phyloP scores from a whole-genome alignment of 257 asterid genomes.

The Osmanthus fragrans region DNA sequence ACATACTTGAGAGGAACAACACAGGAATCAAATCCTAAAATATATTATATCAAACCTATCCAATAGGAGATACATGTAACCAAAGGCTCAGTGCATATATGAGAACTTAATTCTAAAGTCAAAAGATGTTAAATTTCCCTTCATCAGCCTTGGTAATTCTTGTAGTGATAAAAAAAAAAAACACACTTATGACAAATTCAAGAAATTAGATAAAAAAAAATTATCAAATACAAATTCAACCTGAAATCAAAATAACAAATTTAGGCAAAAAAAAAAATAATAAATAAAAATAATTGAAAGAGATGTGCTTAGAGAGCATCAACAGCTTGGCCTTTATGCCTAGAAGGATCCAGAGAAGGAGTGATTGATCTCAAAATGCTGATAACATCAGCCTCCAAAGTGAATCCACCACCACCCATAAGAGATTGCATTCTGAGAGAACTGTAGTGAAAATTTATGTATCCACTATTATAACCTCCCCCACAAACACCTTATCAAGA shows the following conservation, averaged over 20 bases:
- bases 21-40: neutral
- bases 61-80: neutral
- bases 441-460: slow-evolving; percentile 27
- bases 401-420: slow-evolving; percentile 45
- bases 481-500: slow-evolving; percentile 76
- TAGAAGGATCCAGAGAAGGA: slow-evolving; percentile 70
- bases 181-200: neutral
- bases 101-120: too few species aligned
- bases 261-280: too few species aligned
- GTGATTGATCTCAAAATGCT: slow-evolving; percentile 73
- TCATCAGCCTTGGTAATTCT: too few species aligned
- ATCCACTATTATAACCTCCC: slow-evolving; percentile 26
- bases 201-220: neutral
- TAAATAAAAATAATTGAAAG: neutral
- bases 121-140: too few species aligned
- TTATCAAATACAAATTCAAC: neutral
- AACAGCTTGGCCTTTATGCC: slow-evolving; percentile 99
- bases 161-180: too few species aligned
- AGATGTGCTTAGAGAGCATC: slow-evolving; percentile 3
- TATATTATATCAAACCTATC: too few species aligned
- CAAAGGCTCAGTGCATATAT: too few species aligned
- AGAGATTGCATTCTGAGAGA: slow-evolving; percentile 60
- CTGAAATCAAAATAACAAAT: neutral
- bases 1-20: neutral
- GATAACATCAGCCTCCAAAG: slow-evolving; percentile 66